Conservation (phyloP, 352 stramenopile species). For the Chrysophaeum taylorii region DNA sequence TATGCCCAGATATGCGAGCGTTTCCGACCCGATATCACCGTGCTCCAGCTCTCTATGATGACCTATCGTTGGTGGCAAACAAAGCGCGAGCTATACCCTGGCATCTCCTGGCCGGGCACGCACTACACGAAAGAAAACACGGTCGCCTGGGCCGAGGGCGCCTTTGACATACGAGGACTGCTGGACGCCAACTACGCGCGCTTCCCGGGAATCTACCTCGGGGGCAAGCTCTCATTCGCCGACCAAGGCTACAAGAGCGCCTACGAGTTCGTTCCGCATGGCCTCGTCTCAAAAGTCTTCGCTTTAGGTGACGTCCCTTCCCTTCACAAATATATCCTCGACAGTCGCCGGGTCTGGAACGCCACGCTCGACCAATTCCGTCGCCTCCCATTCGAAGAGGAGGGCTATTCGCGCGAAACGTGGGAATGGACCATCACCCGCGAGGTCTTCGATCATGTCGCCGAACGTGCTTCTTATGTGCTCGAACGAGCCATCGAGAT, state of each 20-base stretch:
- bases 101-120: slow-evolving; percentile 54
- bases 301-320: not conserved
- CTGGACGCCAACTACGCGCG: slow-evolving; percentile 39
- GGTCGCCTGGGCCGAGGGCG: slow-evolving; percentile 22
- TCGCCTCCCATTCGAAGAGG: slow-evolving; percentile 8
- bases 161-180: slow-evolving; percentile 49
- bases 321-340: not conserved
- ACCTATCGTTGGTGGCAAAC: slow-evolving; percentile 61
- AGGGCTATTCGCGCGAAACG: slow-evolving; percentile 68
- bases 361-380: not conserved
- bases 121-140: slow-evolving; percentile 27
- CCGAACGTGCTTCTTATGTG: slow-evolving; percentile 60
- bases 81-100: slow-evolving; percentile 52
- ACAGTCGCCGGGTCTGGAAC: slow-evolving; percentile 9
- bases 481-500: slow-evolving; percentile 66
- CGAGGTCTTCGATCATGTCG: slow-evolving; percentile 45
- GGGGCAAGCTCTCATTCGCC: slow-evolving; percentile 58
- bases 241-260: slow-evolving; percentile 43
- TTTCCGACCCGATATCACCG: slow-evolving; percentile 57
- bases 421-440: slow-evolving; percentile 81
- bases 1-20: slow-evolving; percentile 78
- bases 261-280: slow-evolving; percentile 50
- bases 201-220: slow-evolving; percentile 57
- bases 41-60: slow-evolving; percentile 79
- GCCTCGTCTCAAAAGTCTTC: slow-evolving; percentile 31